These are phyloP conservation scores for Nakazawaea sp. DNA, from an alignment of 805 yeast species.

Conservation along the genomic window DNA sequence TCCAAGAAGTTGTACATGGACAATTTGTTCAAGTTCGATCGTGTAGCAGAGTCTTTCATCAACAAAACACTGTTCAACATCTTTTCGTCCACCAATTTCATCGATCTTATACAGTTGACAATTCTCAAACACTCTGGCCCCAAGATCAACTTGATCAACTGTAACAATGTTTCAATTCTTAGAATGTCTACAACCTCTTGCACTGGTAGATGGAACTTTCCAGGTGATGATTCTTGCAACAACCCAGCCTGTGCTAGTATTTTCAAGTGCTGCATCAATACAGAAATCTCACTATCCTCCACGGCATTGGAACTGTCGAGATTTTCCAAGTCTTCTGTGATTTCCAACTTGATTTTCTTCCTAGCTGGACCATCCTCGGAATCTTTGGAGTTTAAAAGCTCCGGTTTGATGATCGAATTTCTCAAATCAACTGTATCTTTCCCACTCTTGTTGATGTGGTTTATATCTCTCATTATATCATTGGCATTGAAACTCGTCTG, in stretches of 20 bases:
- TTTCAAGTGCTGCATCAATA: slow-evolving; percentile 51
- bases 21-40: slow-evolving; percentile 62
- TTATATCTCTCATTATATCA: slow-evolving; percentile 29
- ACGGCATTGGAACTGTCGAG: slow-evolving; percentile 26
- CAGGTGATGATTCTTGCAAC: slow-evolving; percentile 49
- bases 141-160: slow-evolving; percentile 49
- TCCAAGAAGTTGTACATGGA: slow-evolving; percentile 69
- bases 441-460: neutral
- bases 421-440: neutral
- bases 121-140: slow-evolving; percentile 68
- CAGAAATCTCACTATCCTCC: slow-evolving; percentile 19
- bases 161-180: slow-evolving; percentile 46
- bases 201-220: slow-evolving; percentile 57
- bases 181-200: slow-evolving; percentile 38
- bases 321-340: slow-evolving; percentile 18
- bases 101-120: slow-evolving; percentile 65
- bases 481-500: slow-evolving; percentile 32
- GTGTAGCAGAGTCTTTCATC: slow-evolving; percentile 68
- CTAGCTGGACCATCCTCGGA: slow-evolving; percentile 9
- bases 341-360: slow-evolving; percentile 23
- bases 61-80: slow-evolving; percentile 67
- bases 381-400: slow-evolving; percentile 11
- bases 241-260: slow-evolving; percentile 55
- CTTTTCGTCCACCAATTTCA: slow-evolving; percentile 79
- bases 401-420: slow-evolving; percentile 7